Conservation (phyloP, 495 filamentous ascomycete genomes). For the Hypoxylon crocopeplum region DNA sequence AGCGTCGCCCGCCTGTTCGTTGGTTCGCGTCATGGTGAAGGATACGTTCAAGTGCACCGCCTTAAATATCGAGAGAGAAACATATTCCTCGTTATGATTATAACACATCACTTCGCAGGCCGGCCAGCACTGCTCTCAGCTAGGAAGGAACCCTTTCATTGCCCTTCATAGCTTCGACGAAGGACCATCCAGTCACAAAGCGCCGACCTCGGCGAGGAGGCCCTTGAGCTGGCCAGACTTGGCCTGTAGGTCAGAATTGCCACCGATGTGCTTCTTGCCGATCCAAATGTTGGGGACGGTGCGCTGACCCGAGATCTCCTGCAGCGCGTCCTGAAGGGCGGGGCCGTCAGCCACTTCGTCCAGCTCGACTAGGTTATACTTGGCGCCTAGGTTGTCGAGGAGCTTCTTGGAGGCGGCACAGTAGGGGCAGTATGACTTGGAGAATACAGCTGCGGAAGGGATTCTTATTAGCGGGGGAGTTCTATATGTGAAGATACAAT, state of each 20-base stretch:
- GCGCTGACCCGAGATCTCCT: constrained; percentile 78
- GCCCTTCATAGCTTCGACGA: constrained; percentile 15
- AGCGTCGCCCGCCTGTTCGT: no score
- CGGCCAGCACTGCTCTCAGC: no score
- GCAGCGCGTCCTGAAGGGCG: constrained; percentile 83
- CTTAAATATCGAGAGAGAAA: no score
- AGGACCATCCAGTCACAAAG: constrained; percentile 41
- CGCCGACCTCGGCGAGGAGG: constrained; percentile 48
- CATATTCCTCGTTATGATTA: no score
- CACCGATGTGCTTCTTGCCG: constrained; percentile 86
- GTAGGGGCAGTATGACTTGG: constrained; percentile 97
- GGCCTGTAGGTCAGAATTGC: constrained; percentile 91
- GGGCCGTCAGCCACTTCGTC: constrained; percentile 86
- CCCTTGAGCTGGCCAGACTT: constrained; percentile 51
- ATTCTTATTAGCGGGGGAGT: no score
- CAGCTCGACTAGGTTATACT: constrained; percentile 79
- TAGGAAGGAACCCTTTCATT: no score
- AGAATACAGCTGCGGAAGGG: constrained; percentile 95
- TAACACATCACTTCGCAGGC: no score
- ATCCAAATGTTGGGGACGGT: constrained; percentile 98
- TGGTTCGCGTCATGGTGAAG: no score
- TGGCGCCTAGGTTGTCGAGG: constrained; percentile 71
- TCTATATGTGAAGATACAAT: no score
- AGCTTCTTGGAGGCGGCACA: constrained; percentile 80
- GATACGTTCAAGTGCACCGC: no score